Conservation (phyloP, 2,329 filamentous ascomycete species). For the Trichophyton mentagrophytes region DNA sequence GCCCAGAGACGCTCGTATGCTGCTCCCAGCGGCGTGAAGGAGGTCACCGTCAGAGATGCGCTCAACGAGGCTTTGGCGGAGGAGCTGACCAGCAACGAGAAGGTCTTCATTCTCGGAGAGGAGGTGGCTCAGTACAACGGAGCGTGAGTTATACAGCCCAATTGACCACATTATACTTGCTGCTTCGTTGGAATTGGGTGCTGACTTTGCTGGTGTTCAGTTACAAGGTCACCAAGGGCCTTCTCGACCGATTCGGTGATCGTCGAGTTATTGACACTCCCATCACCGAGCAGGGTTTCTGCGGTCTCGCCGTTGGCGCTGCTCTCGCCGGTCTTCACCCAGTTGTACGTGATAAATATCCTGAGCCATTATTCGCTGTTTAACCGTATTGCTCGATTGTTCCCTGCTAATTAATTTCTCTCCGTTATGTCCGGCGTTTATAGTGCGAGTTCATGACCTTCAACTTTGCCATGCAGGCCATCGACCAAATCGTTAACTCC, state of each 20-base stretch:
- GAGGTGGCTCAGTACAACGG: slow-evolving; percentile 99
- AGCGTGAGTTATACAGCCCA: slow-evolving; percentile 43
- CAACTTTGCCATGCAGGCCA: slow-evolving; percentile 99
- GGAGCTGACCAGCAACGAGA: slow-evolving; percentile 86
- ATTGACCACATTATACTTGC: slow-evolving; percentile 1
- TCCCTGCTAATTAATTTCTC: not conserved
- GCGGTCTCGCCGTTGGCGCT: slow-evolving; percentile 84
- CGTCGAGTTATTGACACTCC: slow-evolving; percentile 96
- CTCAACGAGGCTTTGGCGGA: slow-evolving; percentile 96
- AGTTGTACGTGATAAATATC: slow-evolving; percentile 51
- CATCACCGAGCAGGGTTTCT: slow-evolving; percentile 95
- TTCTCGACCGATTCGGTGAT: slow-evolving; percentile 92
- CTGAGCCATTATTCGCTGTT: not conserved
- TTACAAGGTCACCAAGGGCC: slow-evolving; percentile 98
- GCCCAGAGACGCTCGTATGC: slow-evolving; percentile 44
- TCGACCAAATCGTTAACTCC: slow-evolving; percentile 99
- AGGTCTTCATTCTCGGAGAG: slow-evolving; percentile 93
- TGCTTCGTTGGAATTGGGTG: not conserved
- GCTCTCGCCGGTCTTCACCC: slow-evolving; percentile 90
- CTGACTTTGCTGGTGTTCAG: slow-evolving; percentile 22
- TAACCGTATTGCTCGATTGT: not conserved
- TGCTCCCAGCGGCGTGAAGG: slow-evolving; percentile 55
- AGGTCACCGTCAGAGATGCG: slow-evolving; percentile 93
- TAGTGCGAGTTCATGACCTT: slow-evolving; percentile 99
- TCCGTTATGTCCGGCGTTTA: not conserved